Evolutionary conservation across 495 filamentous ascomycete species (phyloP), one percentile per base, ranked within the genome.

Genomic region (Xylaria sp.): DNA sequence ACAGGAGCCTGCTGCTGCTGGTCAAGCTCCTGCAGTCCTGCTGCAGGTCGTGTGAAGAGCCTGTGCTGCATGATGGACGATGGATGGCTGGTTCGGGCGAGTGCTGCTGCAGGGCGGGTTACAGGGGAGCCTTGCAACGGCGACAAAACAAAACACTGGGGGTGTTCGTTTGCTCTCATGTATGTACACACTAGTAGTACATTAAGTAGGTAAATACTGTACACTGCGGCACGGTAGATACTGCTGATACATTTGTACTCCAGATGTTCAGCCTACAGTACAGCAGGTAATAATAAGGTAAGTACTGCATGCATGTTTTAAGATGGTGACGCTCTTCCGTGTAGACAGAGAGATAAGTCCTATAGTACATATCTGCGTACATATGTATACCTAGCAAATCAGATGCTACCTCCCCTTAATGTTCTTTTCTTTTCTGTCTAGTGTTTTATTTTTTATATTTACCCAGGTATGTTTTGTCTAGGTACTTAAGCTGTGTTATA

Each of bases 1-100:
- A 33, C 37, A 46, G 40, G 61, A 40, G 41, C 61, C 61, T 46
- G 40, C 57, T 35, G 33, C 58, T 62, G 52, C 57, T 35, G 33
- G 31, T 40, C 61, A 33, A 48, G 40, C 61, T 62, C 59, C 61
- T 64, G 61, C 58, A 41, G 58, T 21, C 24, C 21, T 21, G n/a
- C 48, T 26, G n/a, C 33, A 40, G 31, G 43, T 64, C 29, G 37
- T 62, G 37, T 44, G 43, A 48, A 64, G 19, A 59, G 55, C 55
- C 19, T 26, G 24, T 64, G 24, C 61, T 46, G 61, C 61, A 64
- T 64, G 19, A 64, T 64, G 61, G 61, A 37, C 57, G n/a, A 59
- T 55, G 52, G 33, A 37, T 37, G 52, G 50, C 61, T 52, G 46
- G 43, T 66, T 66, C 62, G 62, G 62, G 62, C 59, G 29, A 43